Conservation (phyloP, 192 early-diverging fungal genomes). For the Coemansia sp. region DNA sequence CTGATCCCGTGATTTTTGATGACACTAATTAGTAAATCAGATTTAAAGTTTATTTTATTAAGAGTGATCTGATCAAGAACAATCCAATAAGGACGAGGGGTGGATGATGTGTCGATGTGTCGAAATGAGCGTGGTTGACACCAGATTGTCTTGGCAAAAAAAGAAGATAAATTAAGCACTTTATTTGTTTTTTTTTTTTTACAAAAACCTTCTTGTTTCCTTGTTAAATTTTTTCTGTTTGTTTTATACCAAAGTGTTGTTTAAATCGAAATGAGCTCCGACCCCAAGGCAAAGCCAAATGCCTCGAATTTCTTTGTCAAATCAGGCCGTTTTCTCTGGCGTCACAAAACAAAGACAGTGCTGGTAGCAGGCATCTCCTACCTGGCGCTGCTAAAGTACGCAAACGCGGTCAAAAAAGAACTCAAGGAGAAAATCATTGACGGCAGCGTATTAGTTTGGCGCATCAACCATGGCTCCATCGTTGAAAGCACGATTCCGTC, state of each 20-base stretch:
- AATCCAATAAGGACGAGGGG: no score
- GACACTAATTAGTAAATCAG: no score
- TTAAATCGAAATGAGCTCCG: background rate
- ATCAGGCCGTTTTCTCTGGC: conserved; percentile 7
- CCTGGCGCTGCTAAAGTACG: background rate
- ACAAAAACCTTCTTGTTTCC: background rate
- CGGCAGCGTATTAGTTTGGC: conserved; percentile 26
- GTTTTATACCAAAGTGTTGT: background rate
- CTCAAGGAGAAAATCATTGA: conserved; percentile 3
- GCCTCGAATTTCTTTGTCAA: conserved; percentile 10
- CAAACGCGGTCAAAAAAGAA: background rate
- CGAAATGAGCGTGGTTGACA: no score
- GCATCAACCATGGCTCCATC: conserved; percentile 23
- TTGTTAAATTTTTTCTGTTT: background rate
- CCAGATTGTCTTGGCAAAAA: no score
- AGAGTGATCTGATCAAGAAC: no score
- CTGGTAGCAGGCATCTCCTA: conserved; percentile 15
- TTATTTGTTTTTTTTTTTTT: background rate
- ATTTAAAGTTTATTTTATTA: no score
- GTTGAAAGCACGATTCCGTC: conserved; percentile 12
- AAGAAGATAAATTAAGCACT: background rate
- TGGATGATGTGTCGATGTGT: no score
- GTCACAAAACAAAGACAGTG: conserved; percentile 22
- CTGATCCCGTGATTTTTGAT: no score
- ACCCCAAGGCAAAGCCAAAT: background rate